A percentile compares a stretch with the other conserved stretches of the same genome.
phyloP scores from a whole-genome alignment of 2,329 filamentous ascomycete species.

The Pseudocercospora musae region DNA sequence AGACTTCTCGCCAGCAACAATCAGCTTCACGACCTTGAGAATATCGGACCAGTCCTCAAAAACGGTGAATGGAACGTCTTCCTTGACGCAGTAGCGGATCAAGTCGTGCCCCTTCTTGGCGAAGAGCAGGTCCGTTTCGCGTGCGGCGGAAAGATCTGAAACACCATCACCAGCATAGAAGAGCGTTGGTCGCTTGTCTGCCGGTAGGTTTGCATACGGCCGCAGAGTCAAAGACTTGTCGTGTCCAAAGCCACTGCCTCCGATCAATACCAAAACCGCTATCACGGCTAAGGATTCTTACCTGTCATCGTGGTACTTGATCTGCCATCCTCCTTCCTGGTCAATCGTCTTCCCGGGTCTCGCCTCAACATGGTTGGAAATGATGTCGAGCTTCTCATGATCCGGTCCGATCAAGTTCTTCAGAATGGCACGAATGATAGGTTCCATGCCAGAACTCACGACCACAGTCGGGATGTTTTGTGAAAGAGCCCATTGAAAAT shows the following conservation, averaged over 20 bases:
- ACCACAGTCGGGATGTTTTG: slow-evolving; percentile 92
- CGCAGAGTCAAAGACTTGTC: slow-evolving; percentile 92
- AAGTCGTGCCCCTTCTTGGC: slow-evolving; percentile 89
- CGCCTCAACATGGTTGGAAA: slow-evolving; percentile 76
- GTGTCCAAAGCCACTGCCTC: slow-evolving; percentile 74
- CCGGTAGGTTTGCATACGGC: slow-evolving; percentile 74
- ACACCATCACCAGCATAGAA: slow-evolving; percentile 96
- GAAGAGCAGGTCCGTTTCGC: slow-evolving; percentile 89
- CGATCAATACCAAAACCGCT: neutral
- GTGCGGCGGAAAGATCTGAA: slow-evolving; percentile 81
- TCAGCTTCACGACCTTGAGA: slow-evolving; percentile 69
- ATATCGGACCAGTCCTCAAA: slow-evolving; percentile 85
- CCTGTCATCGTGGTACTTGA: slow-evolving; percentile 84
- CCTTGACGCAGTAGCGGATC: slow-evolving; percentile 78
- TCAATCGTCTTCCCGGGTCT: slow-evolving; percentile 70
- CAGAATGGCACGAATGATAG: slow-evolving; percentile 81
- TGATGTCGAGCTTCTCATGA: slow-evolving; percentile 76
- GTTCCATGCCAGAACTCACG: slow-evolving; percentile 87
- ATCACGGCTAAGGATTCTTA: slow-evolving; percentile 33
- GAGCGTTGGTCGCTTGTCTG: slow-evolving; percentile 68
- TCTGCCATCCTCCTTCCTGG: slow-evolving; percentile 79
- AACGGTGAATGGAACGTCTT: slow-evolving; percentile 81
- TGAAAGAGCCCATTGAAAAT: slow-evolving; percentile 75
- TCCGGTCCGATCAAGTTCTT: slow-evolving; percentile 77
- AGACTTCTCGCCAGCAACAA: slow-evolving; percentile 67